These are phyloP conservation scores for Xylariaceae sp. DNA, from an alignment of 2,329 filamentous ascomycete species.

Conservation along the genomic window DNA sequence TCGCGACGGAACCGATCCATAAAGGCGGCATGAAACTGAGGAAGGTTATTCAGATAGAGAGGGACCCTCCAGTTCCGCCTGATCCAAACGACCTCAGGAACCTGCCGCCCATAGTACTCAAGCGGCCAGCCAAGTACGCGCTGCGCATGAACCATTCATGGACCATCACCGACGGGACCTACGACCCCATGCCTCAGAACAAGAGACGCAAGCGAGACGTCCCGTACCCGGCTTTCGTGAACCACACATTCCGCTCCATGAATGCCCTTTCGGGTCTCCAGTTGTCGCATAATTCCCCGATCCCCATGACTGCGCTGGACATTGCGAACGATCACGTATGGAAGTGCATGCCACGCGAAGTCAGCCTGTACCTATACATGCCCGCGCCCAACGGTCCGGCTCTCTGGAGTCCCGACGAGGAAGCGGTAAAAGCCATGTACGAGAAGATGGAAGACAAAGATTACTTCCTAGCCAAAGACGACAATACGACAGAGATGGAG, in stretches of 20 bases:
- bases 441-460: slow-evolving; percentile 8
- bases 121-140: slow-evolving; percentile 11
- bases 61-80: not conserved
- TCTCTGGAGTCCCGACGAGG: slow-evolving; percentile 21
- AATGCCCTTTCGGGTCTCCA: slow-evolving; percentile 26
- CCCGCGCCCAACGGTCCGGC: slow-evolving; percentile 23
- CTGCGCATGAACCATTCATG: slow-evolving; percentile 24
- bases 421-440: slow-evolving; percentile 12
- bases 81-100: not conserved
- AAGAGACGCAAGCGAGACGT: slow-evolving; percentile 23
- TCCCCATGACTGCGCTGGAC: slow-evolving; percentile 21
- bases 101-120: not conserved
- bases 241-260: slow-evolving; percentile 16
- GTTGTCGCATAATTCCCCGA: slow-evolving; percentile 21
- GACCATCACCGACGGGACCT: slow-evolving; percentile 26
- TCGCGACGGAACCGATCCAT: too few relatives aligned
- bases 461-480: not conserved
- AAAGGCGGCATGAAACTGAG: not conserved
- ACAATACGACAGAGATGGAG: not conserved
- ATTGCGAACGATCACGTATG: slow-evolving; percentile 21
- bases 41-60: not conserved
- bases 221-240: slow-evolving; percentile 19
- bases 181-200: slow-evolving; percentile 15
- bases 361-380: slow-evolving; percentile 9
- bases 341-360: slow-evolving; percentile 19